Percentiles rank a stretch among this genome's conserved stretches.
Conservation (phyloP, 2,329 filamentous ascomycete species). For the Blastomyces silverae region DNA sequence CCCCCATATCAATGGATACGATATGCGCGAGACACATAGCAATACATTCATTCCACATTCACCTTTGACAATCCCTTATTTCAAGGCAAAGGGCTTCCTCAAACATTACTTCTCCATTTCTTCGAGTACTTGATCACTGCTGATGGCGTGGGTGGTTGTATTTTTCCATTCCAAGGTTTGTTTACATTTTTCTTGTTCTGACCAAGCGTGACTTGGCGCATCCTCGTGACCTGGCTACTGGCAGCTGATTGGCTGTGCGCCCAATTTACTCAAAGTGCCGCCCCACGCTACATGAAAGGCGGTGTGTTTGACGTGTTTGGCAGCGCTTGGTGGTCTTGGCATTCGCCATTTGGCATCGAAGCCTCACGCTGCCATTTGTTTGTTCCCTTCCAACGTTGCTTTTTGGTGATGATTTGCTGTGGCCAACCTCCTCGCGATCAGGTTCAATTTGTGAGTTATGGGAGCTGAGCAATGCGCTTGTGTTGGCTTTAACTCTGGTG, state of each 20-base stretch:
- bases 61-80: not conserved
- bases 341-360: too few species aligned
- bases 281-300: too few species aligned
- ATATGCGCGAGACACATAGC: not conserved
- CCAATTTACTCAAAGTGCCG: not conserved
- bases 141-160: not conserved
- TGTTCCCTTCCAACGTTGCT: too few species aligned
- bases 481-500: too few species aligned
- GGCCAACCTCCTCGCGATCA: too few species aligned
- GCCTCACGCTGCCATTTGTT: too few species aligned
- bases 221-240: not conserved
- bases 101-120: not conserved
- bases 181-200: slow-evolving; percentile 8
- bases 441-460: not conserved
- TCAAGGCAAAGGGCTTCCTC: not conserved
- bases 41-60: not conserved
- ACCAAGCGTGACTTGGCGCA: slow-evolving; percentile 4
- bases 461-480: not conserved
- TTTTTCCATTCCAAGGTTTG: not conserved
- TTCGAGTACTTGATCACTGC: not conserved
- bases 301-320: too few species aligned
- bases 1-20: not conserved
- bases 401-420: too few species aligned
- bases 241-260: not conserved
- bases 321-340: too few species aligned